phyloP scores from a whole-genome alignment of 2,329 filamentous ascomycete genomes.

The Colletotrichum australisinense region DNA sequence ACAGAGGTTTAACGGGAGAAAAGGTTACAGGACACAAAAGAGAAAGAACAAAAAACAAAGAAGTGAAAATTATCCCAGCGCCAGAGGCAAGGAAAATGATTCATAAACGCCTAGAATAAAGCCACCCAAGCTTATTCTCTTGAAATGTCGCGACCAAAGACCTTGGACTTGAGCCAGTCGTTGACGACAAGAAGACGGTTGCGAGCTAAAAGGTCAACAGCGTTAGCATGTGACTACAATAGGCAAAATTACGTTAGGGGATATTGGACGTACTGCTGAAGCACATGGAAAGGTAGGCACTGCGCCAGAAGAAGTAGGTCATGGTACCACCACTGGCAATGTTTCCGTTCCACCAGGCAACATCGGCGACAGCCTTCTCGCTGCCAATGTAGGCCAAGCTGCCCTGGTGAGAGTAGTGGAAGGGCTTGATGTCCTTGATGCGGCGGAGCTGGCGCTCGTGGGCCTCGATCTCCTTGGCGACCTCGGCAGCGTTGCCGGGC shows the following conservation, averaged over 20 bases:
- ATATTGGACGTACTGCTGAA: constrained; percentile 90
- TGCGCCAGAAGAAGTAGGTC: constrained; percentile 98
- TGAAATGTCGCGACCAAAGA: constrained; percentile 95
- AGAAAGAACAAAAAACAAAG: neutral
- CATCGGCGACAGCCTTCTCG: constrained; percentile 97
- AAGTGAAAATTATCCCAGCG: constrained; percentile 17
- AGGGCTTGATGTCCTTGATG: constrained; percentile 95
- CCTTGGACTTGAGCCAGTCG: constrained; percentile 97
- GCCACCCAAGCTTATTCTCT: constrained; percentile 69
- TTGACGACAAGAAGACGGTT: constrained; percentile 93
- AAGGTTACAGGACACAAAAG: constrained; percentile 11
- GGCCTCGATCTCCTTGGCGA: constrained; percentile 80
- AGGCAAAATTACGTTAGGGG: neutral
- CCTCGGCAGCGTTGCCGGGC: constrained; percentile 74
- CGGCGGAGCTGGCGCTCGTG: constrained; percentile 88
- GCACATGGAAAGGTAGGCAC: constrained; percentile 99
- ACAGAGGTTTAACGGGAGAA: constrained; percentile 15
- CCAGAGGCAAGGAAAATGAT: constrained; percentile 13
- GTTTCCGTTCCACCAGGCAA: constrained; percentile 97
- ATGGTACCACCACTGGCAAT: constrained; percentile 91
- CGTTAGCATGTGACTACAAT: constrained; percentile 26
- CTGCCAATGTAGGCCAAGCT: constrained; percentile 97
- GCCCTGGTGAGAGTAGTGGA: constrained; percentile 98
- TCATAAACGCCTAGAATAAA: constrained; percentile 25
- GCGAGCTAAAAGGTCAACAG: constrained; percentile 68